Percentiles rank a stretch among this genome's conserved stretches.
Evolutionary conservation across 306 rosid genomes (phyloP).

Genomic region (Medicago ruthenica): DNA sequence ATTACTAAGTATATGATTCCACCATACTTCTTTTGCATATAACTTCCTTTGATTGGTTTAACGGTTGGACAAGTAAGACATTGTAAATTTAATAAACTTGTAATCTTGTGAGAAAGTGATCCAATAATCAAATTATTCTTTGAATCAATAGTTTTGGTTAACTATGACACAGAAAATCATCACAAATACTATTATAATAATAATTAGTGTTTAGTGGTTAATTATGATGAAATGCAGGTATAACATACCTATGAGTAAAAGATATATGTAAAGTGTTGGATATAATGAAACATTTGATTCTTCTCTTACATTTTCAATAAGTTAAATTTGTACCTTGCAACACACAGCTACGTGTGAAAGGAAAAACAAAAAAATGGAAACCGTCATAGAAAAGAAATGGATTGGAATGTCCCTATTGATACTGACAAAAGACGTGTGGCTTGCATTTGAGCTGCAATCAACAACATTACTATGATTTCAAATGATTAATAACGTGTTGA

Average conservation of each 20-base stretch:
- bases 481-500: conserved; percentile 19
- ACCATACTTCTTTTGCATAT: background rate
- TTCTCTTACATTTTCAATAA: background rate
- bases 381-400: background rate
- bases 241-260: background rate
- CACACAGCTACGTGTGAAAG: background rate
- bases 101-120: background rate
- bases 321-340: background rate
- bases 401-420: conserved; percentile 1
- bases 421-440: conserved; percentile 23
- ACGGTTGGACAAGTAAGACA: background rate
- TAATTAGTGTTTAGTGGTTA: background rate
- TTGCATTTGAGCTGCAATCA: background rate
- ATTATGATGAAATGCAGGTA: background rate
- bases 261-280: background rate
- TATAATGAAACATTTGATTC: background rate
- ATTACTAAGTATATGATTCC: background rate
- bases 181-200: background rate
- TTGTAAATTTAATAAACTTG: background rate
- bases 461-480: background rate
- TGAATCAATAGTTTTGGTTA: background rate
- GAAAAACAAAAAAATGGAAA: background rate
- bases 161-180: background rate
- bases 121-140: background rate
- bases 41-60: background rate